phyloP scores from a whole-genome alignment of 2,329 filamentous ascomycete species.

The Calycina herbarum region DNA sequence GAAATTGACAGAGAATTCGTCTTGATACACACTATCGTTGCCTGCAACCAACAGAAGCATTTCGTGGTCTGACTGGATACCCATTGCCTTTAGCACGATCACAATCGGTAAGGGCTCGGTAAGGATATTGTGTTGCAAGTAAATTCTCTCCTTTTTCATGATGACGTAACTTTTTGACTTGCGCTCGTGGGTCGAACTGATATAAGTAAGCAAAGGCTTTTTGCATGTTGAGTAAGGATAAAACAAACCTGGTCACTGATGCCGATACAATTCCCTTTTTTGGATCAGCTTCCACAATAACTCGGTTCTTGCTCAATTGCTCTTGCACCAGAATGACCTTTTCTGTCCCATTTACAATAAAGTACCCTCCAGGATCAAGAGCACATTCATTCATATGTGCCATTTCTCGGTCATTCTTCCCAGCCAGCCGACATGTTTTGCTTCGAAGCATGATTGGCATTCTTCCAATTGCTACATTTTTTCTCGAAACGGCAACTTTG shows the following conservation, averaged over 20 bases:
- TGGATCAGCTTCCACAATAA: constrained; percentile 90
- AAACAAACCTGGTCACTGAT: constrained; percentile 71
- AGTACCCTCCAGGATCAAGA: constrained; percentile 94
- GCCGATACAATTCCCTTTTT: constrained; percentile 94
- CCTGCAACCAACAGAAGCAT: constrained; percentile 90
- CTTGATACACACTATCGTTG: constrained; percentile 83
- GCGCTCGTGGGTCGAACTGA: constrained; percentile 90
- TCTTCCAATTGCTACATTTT: constrained; percentile 79
- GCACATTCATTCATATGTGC: constrained; percentile 92
- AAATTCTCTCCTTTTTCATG: constrained; percentile 88
- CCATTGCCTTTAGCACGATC: constrained; percentile 88
- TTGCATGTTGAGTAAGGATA: background rate
- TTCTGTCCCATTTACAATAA: constrained; percentile 95
- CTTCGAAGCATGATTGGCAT: constrained; percentile 98
- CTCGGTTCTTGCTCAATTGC: constrained; percentile 97
- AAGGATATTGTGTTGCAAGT: constrained; percentile 88
- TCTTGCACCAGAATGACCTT: constrained; percentile 99
- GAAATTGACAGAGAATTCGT: constrained; percentile 93
- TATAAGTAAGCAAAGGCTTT: constrained; percentile 15
- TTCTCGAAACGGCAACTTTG: constrained; percentile 70
- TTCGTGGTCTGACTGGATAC: constrained; percentile 90
- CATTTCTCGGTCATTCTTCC: constrained; percentile 86
- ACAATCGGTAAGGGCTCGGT: constrained; percentile 94
- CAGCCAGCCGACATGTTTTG: constrained; percentile 83
- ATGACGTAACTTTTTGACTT: constrained; percentile 98